Evolutionary conservation across 2,329 filamentous ascomycete genomes (phyloP), one percentile per base, ranked within the genome.

Genomic region (Paraconiothyrium brasiliense): DNA sequence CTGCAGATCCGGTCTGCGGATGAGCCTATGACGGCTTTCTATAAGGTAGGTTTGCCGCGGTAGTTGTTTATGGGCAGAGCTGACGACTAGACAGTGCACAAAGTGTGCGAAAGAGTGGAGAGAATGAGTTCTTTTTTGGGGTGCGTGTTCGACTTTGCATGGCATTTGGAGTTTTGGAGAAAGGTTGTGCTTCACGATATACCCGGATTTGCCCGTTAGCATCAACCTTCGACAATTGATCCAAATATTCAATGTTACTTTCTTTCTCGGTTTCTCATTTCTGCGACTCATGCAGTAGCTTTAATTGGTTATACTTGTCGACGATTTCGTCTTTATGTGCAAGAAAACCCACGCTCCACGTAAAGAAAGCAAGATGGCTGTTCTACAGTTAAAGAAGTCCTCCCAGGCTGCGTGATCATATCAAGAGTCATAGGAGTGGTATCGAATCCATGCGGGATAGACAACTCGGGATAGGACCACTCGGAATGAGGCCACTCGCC

Each of bases 11-110:
- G 95, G 71, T 97, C 93, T 84, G 95, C 95, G 56, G 95, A 99
- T 82, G 95, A 99, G 85, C 95, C 95, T 63, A 97, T 97, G 92
- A 99, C 95, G 68, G 94, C 89, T 63, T 98, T 98, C 81, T 96
- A 90, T 82, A 95, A 93, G 87, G 91, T 92, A 74, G 58, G 81
- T 73, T 27, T 24, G 20, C n/a, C n/a, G n/a, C 11, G n/a, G n/a
- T 14, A 5, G 11, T 37, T 34, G 20, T 46, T 22, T 22, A 22
- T 30, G n/a, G 8, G 20, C 14, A 9, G 34, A 32, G 14, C 20
- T 64, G 49, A 68, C 62, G 35, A 63, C 43, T 10, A 2, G 30
- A 20, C 41, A 76, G 75, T 83, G 81, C 64, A 79, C 78, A 22
- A 76, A 79, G 64, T 83, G 81, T 62, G 74, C 71, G 6, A 76